Base-by-base conservation (phyloP, 73 alveolate genomes). In the Paramecium sonneborni region DNA sequence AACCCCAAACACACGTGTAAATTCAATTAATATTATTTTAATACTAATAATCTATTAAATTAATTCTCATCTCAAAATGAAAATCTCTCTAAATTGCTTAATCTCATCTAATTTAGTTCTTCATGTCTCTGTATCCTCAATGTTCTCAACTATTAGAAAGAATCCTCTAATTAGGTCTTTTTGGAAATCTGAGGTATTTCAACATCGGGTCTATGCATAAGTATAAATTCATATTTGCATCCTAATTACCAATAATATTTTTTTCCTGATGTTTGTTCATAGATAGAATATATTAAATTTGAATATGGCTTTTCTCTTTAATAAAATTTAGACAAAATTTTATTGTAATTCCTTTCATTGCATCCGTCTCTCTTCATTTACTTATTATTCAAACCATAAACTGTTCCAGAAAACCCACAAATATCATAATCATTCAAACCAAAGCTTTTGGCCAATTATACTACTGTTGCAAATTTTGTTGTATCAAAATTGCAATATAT, bases 1-100 rank as follows among this genome's bases (percentile, higher is more conserved):
- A 21, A 79, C 21, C 6, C 55, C 46, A 38, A 43, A 24, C 41
- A 79, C 90, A 79, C 90, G 90, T 79, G 90, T 79, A 76, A 24
- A 38, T 46, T 46, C 9, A 12, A 52, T 52, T 52, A 52, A 52
- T 52, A 52, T 52, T n/a, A 52, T 52, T n/a, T n/a, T 52, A 18
- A 52, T 18, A 52, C 6, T 44, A 35, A 44, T 52, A 52, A 52
- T 52, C 68, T 18, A 52, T 52, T 20, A 15, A 52, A 15, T 18
- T 15, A 15, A 52, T 52, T 18, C 68, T 14, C 15, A 4, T 18
- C 46, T 26, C 84, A 26, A 26, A 30, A 62, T 12, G 28, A 26
- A 62, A 62, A 21, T 62, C 84, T 26, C 24, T 62, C 26, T 26
- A 62, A 28, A 62, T 62, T 23, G 0, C 24, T 3, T 57, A 57